These are phyloP conservation scores for Neofusicoccum kwambonambiense DNA, from an alignment of 2,329 filamentous ascomycete species.

Conservation along the genomic window DNA sequence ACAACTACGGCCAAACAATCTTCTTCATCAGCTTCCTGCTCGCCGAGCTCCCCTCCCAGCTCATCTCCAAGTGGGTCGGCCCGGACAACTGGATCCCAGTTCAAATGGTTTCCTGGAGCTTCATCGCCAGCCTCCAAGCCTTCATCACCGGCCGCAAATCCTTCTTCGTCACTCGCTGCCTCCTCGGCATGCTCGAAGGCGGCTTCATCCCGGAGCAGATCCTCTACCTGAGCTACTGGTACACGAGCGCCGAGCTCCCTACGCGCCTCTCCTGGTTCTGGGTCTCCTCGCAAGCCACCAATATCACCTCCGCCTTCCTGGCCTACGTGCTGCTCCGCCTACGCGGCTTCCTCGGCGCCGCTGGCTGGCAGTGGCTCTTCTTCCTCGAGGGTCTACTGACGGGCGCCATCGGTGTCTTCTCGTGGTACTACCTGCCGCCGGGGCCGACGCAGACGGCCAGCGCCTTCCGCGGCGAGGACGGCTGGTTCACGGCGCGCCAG, in stretches of 20 bases:
- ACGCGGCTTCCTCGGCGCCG: constrained; percentile 49
- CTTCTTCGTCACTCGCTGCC: constrained; percentile 44
- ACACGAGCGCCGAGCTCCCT: constrained; percentile 68
- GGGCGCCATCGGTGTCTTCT: constrained; percentile 35
- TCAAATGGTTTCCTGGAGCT: constrained; percentile 47
- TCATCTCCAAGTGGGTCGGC: constrained; percentile 48
- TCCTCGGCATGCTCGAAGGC: constrained; percentile 47
- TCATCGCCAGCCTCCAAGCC: constrained; percentile 65
- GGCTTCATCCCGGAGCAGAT: constrained; percentile 64
- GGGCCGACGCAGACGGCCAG: constrained; percentile 63
- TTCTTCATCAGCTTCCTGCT: constrained; percentile 81
- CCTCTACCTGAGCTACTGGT: constrained; percentile 72
- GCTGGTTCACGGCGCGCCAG: constrained; percentile 66
- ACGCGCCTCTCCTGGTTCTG: constrained; percentile 69
- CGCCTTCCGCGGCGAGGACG: constrained; percentile 56
- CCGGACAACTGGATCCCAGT: constrained; percentile 47
- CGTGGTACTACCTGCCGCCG: constrained; percentile 42
- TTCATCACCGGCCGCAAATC: constrained; percentile 55
- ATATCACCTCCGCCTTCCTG: constrained; percentile 57
- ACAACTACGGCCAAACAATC: constrained; percentile 46
- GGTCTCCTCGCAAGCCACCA: constrained; percentile 61
- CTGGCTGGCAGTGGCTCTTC: constrained; percentile 59
- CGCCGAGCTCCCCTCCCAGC: constrained; percentile 48
- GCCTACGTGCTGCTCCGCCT: constrained; percentile 56
- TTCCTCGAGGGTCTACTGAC: constrained; percentile 41